Evolutionary conservation across 176 grass and related monocot genomes (phyloP), one percentile per base, ranked within the genome.

Genomic region (Pharus latifolius): DNA sequence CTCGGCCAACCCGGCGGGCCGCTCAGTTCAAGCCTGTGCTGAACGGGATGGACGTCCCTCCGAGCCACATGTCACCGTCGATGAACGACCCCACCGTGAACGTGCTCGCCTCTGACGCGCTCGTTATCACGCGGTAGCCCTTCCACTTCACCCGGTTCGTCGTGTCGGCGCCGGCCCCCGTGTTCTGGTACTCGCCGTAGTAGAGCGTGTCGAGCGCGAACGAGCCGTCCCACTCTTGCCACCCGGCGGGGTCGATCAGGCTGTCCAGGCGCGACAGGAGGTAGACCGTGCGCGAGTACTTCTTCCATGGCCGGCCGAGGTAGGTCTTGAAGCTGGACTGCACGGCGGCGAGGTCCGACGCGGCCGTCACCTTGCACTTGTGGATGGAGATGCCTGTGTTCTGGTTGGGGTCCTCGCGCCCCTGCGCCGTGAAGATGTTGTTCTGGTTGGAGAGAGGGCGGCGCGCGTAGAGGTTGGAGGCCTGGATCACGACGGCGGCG

Each of bases 341-440:
- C 1, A 31, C 82, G 29, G 53, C 53, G 34, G 37, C 70, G 57
- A 96, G 82, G 58, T 96, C 92, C 0, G 85, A 40, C 0, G 88
- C 85, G 0, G 92, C 92, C 0, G 88, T 57, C 0, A 96, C 85
- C 80, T 96, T 96, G 76, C 88, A 91, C 0, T 63, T 56, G 16
- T 91, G 92, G 41, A 96, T 17, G 30, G 88, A 86, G 78, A 91
- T 96, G 46, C 92, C 85, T 0, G 92, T 91, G 79, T 96, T 96
- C 60, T 96, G 88, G 71, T 96, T 91, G 1, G 88, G 88, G 62
- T 96, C 88, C 37, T 88, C 88, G 0, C 88, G 69, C 0, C 92
- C 92, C 61, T 96, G 92, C 15, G 88, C 92, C 16, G 88, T 89
- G 77, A 63, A 92, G 41, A 84, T 1, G 65, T 96, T 96, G 78